Evolutionary conservation across 2,329 filamentous ascomycete species (phyloP), one percentile per base, ranked within the genome.

Genomic region (Verticillium klebahnii): DNA sequence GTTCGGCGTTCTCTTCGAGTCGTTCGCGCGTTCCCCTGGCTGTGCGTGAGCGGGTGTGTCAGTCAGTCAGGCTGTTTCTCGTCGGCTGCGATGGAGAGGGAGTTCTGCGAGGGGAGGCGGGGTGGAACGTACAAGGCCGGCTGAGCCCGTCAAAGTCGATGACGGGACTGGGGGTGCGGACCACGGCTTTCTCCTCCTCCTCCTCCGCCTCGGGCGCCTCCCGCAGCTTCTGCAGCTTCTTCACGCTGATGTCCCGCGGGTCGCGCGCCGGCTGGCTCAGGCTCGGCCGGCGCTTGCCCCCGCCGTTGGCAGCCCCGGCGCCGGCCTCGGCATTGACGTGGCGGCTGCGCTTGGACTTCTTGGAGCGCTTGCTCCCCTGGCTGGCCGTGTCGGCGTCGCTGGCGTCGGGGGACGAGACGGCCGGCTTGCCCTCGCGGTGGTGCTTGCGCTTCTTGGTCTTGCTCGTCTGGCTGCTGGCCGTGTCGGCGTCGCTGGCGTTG

Each of bases 21-120:
- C 87, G 80, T 65, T 84, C 82, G 56, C 88, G 83, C 1, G 89
- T 92, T 61, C 90, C 89, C 37, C 76, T 75, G 68, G 85, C 86
- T 88, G 61, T 7, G 39, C 15, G 17, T 34, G 56, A 56, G 59
- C 9, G 37, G 11, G 12, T 32, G 55, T 58, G 66, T 71, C 19
- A 72, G 67, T 71, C 19, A 72, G 67, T 61, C 60, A 59, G 54
- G 40, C 7, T 23, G 45, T 23, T 23, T 23, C n/a, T n/a, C 15
- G 14, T 40, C 7, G 14, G 39, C 7, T 5, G 17, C 8, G 17
- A n/a, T 50, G n/a, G 39, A 23, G 37, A 36, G 15, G 34, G 15
- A 52, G 9, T 15, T 9, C 34, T 36, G 11, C n/a, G 54, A 6
- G 56, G 25, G 2, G 19, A 17, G 45, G 32, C 23, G 11, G 19